Percentiles rank a stretch among this genome's conserved stretches.
Evolutionary conservation across 805 yeast species (phyloP).

Genomic region (Hanseniaspora nectarophila): DNA sequence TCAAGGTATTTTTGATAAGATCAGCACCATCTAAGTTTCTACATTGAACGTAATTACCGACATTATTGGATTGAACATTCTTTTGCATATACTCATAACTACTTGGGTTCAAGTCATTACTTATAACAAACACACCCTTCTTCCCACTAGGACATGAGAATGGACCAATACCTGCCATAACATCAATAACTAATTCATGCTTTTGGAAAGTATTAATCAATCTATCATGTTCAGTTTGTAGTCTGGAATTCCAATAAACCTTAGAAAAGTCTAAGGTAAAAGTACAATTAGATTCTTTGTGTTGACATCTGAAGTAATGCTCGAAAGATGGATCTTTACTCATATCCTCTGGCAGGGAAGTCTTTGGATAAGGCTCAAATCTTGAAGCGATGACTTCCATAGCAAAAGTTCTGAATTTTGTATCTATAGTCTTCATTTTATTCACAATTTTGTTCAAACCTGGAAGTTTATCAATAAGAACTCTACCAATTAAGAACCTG

Average conservation of each 20-base stretch:
- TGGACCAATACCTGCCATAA: conserved; percentile 98
- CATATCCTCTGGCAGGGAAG: conserved; percentile 46
- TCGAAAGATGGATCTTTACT: not conserved
- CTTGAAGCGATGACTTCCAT: conserved; percentile 73
- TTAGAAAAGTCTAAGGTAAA: conserved; percentile 82
- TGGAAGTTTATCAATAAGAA: conserved; percentile 76
- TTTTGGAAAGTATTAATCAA: conserved; percentile 49
- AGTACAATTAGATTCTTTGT: conserved; percentile 72
- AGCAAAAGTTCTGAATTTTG: conserved; percentile 78
- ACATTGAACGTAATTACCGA: conserved; percentile 44
- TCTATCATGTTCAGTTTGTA: conserved; percentile 87
- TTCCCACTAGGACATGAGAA: conserved; percentile 94
- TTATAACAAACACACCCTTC: conserved; percentile 65
- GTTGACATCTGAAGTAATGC: conserved; percentile 33
- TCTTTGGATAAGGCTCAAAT: conserved; percentile 40
- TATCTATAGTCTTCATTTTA: conserved; percentile 75
- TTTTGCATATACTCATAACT: conserved; percentile 57
- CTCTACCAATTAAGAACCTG: conserved; percentile 73
- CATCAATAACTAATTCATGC: conserved; percentile 79
- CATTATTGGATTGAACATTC: conserved; percentile 57
- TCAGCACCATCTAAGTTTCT: conserved; percentile 73
- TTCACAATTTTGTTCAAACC: conserved; percentile 80
- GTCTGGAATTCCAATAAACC: conserved; percentile 94
- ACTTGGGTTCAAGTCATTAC: conserved; percentile 88
- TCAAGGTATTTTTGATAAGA: conserved; percentile 50